Conservation (phyloP, 1,284 basidiomycete genomes). For the Apiotrichum sp. region DNA sequence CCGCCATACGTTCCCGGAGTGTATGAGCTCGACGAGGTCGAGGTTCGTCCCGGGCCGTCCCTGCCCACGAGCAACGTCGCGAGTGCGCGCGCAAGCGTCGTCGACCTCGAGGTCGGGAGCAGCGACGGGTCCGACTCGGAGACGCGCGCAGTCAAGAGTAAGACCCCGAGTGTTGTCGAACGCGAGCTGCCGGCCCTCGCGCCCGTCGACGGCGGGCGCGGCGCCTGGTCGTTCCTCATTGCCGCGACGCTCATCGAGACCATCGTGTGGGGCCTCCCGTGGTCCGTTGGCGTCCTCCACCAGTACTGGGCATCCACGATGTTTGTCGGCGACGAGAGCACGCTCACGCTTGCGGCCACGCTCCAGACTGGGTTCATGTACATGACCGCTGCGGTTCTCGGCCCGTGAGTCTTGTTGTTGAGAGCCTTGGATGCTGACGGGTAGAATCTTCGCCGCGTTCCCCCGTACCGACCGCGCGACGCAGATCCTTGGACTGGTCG, state of each 20-base stretch:
- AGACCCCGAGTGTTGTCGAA: no score
- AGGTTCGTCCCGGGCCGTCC: neutral
- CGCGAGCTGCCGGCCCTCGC: constrained; percentile 19
- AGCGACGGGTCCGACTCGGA: neutral
- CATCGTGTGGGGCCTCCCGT: constrained; percentile 19
- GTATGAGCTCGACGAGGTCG: neutral
- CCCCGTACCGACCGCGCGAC: constrained; percentile 24
- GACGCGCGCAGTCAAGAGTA: neutral
- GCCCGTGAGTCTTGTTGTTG: constrained; percentile 4
- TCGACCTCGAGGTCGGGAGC: neutral
- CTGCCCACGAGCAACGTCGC: neutral
- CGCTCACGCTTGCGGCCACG: constrained; percentile 41
- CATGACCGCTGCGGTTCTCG: constrained; percentile 5
- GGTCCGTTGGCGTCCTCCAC: constrained; percentile 42
- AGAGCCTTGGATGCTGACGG: neutral
- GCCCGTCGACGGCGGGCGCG: constrained; percentile 37
- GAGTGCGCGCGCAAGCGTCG: neutral
- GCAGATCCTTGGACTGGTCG: constrained; percentile 30
- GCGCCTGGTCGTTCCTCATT: constrained; percentile 42
- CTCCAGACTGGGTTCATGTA: constrained; percentile 38
- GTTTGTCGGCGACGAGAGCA: constrained; percentile 28
- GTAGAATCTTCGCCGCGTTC: constrained; percentile 27
- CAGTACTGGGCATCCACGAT: constrained; percentile 40
- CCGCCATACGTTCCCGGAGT: neutral
- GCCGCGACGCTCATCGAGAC: constrained; percentile 40